Evolutionary conservation across 352 stramenopile species (phyloP).

Genomic region (Pythium sp.): DNA sequence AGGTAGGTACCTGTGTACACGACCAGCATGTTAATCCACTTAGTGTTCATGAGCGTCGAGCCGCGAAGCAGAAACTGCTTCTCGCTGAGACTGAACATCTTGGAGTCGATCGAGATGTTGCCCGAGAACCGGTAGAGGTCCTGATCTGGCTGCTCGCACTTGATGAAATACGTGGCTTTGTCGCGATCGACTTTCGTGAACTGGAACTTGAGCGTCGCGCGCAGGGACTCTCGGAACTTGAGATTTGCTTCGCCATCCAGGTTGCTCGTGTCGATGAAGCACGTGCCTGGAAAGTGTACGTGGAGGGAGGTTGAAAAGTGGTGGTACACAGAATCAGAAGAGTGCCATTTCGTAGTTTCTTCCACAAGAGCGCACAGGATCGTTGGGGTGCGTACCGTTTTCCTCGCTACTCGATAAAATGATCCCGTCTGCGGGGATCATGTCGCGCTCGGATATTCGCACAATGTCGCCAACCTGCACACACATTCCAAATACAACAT

Average conservation of each 20-base stretch:
- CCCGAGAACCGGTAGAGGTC: constrained; percentile 79
- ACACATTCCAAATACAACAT: neutral
- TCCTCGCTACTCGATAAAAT: constrained; percentile 84
- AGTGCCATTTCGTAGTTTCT: no score
- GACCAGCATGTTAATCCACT: constrained; percentile 63
- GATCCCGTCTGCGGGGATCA: constrained; percentile 91
- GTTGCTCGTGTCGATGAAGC: constrained; percentile 84
- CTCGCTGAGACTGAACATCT: constrained; percentile 65
- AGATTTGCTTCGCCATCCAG: constrained; percentile 80
- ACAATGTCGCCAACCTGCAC: constrained; percentile 84
- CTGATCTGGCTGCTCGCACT: constrained; percentile 74
- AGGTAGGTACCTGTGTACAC: constrained; percentile 54
- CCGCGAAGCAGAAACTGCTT: constrained; percentile 76
- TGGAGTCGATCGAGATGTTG: constrained; percentile 57
- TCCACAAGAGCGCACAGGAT: no score
- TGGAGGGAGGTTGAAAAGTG: neutral
- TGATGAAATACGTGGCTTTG: constrained; percentile 58
- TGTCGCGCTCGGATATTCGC: constrained; percentile 76
- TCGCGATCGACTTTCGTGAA: constrained; percentile 33
- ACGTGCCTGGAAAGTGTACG: constrained; percentile 35
- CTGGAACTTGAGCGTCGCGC: constrained; percentile 29
- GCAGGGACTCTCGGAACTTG: constrained; percentile 56
- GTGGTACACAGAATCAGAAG: no score
- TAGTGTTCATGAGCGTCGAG: constrained; percentile 80
- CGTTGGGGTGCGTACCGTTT: constrained; percentile 26